These are phyloP conservation scores for Cordyceps cicadae DNA, from an alignment of 2,329 filamentous ascomycete genomes.

Conservation along the genomic window DNA sequence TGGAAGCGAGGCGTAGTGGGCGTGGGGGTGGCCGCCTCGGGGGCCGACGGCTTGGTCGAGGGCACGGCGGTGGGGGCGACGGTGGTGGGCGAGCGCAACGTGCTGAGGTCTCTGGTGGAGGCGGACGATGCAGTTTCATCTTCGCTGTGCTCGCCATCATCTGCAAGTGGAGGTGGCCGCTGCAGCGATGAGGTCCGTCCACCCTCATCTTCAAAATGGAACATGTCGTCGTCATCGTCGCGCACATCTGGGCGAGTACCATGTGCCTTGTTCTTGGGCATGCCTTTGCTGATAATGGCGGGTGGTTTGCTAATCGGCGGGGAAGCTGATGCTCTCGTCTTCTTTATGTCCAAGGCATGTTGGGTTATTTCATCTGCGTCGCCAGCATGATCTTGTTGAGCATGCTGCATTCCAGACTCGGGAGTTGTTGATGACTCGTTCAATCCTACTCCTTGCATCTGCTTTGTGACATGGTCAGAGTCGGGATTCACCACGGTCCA, in stretches of 20 bases:
- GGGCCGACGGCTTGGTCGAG: constrained; percentile 25
- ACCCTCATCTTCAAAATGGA: constrained; percentile 36
- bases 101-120: constrained; percentile 2
- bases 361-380: constrained; percentile 19
- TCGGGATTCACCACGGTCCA: constrained; percentile 41
- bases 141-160: constrained; percentile 25
- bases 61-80: constrained; percentile 38
- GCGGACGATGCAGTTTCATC: constrained; percentile 20
- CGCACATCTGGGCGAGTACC: constrained; percentile 14
- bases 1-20: constrained; percentile 27
- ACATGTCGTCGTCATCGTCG: constrained; percentile 35
- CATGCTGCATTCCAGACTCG: not conserved
- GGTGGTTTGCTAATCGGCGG: constrained; percentile 14
- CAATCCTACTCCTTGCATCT: constrained; percentile 10
- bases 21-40: constrained; percentile 19
- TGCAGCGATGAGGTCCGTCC: constrained; percentile 23
- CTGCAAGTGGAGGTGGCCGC: constrained; percentile 1
- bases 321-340: constrained; percentile 23
- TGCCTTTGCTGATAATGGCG: constrained; percentile 14
- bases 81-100: constrained; percentile 23
- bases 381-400: constrained; percentile 14
- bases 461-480: constrained; percentile 20
- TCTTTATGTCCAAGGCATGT: constrained; percentile 22
- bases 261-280: constrained; percentile 16
- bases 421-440: constrained; percentile 8